phyloP scores from a whole-genome alignment of 2,329 filamentous ascomycete genomes.

The Claviceps purpurea region DNA sequence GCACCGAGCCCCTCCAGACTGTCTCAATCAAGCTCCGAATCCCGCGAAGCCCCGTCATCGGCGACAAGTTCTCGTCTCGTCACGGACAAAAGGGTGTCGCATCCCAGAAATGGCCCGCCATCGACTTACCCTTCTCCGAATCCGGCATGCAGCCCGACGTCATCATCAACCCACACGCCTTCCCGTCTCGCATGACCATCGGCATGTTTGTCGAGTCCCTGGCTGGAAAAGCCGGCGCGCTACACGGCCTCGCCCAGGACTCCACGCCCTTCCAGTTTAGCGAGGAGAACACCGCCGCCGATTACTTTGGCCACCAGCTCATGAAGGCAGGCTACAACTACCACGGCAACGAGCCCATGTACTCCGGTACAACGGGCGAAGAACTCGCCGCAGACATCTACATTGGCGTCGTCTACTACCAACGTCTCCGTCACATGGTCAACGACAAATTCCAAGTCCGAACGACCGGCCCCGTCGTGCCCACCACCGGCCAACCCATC shows the following conservation, averaged over 20 bases:
- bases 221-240: slow-evolving; percentile 83
- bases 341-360: slow-evolving; percentile 97
- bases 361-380: slow-evolving; percentile 90
- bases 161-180: slow-evolving; percentile 99
- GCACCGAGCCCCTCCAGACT: slow-evolving; percentile 70
- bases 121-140: slow-evolving; percentile 95
- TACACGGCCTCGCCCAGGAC: slow-evolving; percentile 93
- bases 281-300: slow-evolving; percentile 79
- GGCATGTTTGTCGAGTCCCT: slow-evolving; percentile 98
- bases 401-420: slow-evolving; percentile 94
- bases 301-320: slow-evolving; percentile 93
- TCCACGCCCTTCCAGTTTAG: slow-evolving; percentile 91
- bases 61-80: slow-evolving; percentile 97
- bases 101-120: slow-evolving; percentile 87
- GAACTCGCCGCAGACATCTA: slow-evolving; percentile 94
- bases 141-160: slow-evolving; percentile 92
- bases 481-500: slow-evolving; percentile 87
- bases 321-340: slow-evolving; percentile 95
- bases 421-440: slow-evolving; percentile 96
- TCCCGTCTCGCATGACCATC: slow-evolving; percentile 98
- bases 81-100: slow-evolving; percentile 97
- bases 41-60: slow-evolving; percentile 80
- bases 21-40: slow-evolving; percentile 89
- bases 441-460: slow-evolving; percentile 99
- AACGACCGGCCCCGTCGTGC: slow-evolving; percentile 84